Conservation (phyloP, 2,329 filamentous ascomycete species). For the Neophaeococcomyces mojaviensis region DNA sequence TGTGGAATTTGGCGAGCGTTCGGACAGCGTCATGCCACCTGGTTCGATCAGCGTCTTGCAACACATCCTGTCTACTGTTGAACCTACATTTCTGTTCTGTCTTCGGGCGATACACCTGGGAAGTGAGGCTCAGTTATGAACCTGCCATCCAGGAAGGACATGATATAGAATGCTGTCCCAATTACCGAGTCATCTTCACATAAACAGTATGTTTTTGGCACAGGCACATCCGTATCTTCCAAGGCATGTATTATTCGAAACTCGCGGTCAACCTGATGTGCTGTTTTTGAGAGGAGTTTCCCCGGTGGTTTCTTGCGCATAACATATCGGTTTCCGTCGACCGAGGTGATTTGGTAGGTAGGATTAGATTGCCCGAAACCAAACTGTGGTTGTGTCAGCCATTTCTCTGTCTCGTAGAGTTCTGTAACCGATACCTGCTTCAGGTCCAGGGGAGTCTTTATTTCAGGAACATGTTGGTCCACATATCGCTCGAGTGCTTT, state of each 20-base stretch:
- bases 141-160: slow-evolving; percentile 89
- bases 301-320: slow-evolving; percentile 98
- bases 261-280: slow-evolving; percentile 94
- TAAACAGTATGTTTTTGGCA: slow-evolving; percentile 73
- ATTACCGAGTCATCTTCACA: slow-evolving; percentile 76
- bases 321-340: slow-evolving; percentile 66
- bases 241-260: slow-evolving; percentile 84
- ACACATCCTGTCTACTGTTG: not conserved
- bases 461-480: slow-evolving; percentile 66
- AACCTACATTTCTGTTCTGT: slow-evolving; percentile 63
- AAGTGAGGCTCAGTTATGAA: slow-evolving; percentile 86
- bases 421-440: slow-evolving; percentile 62
- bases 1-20: slow-evolving; percentile 79
- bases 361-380: slow-evolving; percentile 97
- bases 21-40: slow-evolving; percentile 77
- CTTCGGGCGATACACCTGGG: slow-evolving; percentile 59
- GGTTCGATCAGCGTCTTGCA: not conserved
- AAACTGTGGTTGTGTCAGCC: slow-evolving; percentile 52
- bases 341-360: slow-evolving; percentile 80
- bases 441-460: slow-evolving; percentile 73
- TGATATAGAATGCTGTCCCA: slow-evolving; percentile 92
- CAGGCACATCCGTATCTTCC: slow-evolving; percentile 70
- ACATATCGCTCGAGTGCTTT: slow-evolving; percentile 73
- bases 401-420: not conserved
- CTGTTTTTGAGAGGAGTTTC: slow-evolving; percentile 81